A percentile compares a stretch with the other conserved stretches of the same genome.
These are phyloP conservation scores for Euphorbia schlechtendalii DNA, from an alignment of 441 rosid species.

Conservation along the genomic window DNA sequence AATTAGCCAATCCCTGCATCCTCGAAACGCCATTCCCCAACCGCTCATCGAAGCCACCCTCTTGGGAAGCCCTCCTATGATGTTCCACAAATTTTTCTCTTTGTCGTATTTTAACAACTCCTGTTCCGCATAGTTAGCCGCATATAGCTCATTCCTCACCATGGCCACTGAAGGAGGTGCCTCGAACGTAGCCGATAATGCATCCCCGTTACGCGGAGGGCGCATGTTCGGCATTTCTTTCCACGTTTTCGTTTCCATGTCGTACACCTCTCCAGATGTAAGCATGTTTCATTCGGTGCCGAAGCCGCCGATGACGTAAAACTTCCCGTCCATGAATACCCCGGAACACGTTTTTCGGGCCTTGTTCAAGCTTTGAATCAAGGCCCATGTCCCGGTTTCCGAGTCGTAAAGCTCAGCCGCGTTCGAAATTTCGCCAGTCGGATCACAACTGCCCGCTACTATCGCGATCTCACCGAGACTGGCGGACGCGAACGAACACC, in stretches of 20 bases:
- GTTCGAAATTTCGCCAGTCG: conserved; percentile 42
- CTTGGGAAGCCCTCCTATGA: conserved; percentile 53
- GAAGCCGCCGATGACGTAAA: conserved; percentile 69
- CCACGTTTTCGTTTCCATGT: conserved; percentile 50
- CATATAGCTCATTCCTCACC: conserved; percentile 64
- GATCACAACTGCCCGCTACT: conserved; percentile 77
- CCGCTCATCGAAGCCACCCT: conserved; percentile 60
- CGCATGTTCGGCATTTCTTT: conserved; percentile 53
- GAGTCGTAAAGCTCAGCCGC: conserved; percentile 68
- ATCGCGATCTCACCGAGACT: conserved; percentile 59
- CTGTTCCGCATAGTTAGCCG: conserved; percentile 52
- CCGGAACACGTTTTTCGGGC: conserved; percentile 80
- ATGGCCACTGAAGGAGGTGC: conserved; percentile 88
- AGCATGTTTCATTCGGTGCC: conserved; percentile 39
- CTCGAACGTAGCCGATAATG: conserved; percentile 36
- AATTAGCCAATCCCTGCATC: conserved; percentile 61
- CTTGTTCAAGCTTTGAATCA: conserved; percentile 51
- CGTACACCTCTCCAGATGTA: conserved; percentile 62
- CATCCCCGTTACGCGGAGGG: conserved; percentile 34
- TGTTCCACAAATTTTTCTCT: conserved; percentile 36
- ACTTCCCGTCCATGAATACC: conserved; percentile 69
- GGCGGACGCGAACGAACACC: conserved; percentile 80
- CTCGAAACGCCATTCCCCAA: conserved; percentile 85
- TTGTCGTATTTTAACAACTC: conserved; percentile 62
- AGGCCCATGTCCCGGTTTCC: conserved; percentile 47